phyloP scores from a whole-genome alignment of 1,139 yeast genomes.

The Keqinozyma sinolaborantium region DNA sequence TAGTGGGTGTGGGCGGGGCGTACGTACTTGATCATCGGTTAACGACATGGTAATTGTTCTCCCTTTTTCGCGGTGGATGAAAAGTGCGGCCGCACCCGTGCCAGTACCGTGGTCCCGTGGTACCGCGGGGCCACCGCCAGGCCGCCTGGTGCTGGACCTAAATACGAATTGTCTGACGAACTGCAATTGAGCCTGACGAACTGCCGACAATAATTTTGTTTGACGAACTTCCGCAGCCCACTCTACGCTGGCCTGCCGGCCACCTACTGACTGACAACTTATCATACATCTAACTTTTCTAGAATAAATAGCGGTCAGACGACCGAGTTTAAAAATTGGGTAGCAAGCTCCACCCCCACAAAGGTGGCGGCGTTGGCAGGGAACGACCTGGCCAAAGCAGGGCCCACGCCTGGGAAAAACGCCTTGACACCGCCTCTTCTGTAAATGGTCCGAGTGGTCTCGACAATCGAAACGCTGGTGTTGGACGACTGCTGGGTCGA shows the following conservation, averaged over 20 bases:
- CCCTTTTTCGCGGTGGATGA: constrained; percentile 1
- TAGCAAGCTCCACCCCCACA: constrained; percentile 90
- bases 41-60: constrained; percentile 30
- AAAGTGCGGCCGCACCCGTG: too few relatives aligned
- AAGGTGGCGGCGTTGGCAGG: constrained; percentile 99
- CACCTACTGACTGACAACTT: too few relatives aligned
- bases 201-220: too few relatives aligned
- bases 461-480: constrained; percentile 53
- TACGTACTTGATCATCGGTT: constrained; percentile 47
- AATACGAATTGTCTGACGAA: too few relatives aligned
- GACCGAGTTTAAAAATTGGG: constrained; percentile 53
- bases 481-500: constrained; percentile 75
- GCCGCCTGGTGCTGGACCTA: too few relatives aligned
- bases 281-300: constrained; percentile 1
- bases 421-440: constrained; percentile 80
- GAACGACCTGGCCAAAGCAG: constrained; percentile 91
- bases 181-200: too few relatives aligned
- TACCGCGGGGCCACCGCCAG: too few relatives aligned
- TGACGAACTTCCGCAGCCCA: too few relatives aligned
- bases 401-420: constrained; percentile 97
- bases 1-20: constrained; percentile 5
- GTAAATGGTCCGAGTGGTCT: constrained; percentile 64
- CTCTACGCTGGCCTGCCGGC: too few relatives aligned
- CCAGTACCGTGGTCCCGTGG: too few relatives aligned
- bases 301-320: constrained; percentile 11